A percentile compares a stretch with the other conserved stretches of the same genome.
Conservation (phyloP, 768 basidiomycete species). For the Amyloporia xantha region DNA sequence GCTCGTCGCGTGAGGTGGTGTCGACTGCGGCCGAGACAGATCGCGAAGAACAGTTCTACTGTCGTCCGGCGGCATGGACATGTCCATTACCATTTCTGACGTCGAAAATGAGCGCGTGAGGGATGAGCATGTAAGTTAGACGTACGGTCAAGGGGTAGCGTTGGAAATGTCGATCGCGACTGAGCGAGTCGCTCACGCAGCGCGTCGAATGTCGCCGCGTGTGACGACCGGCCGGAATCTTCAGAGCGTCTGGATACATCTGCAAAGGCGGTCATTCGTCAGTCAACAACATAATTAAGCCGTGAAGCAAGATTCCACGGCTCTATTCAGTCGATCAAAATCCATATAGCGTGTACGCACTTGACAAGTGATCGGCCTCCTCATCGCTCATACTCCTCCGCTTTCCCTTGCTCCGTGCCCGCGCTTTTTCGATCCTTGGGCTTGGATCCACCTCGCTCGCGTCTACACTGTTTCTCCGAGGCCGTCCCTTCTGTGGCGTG, state of each 20-base stretch:
- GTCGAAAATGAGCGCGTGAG: not conserved
- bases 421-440: conserved; percentile 37
- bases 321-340: too few species aligned
- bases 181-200: conserved; percentile 15
- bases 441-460: conserved; percentile 52
- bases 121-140: not conserved
- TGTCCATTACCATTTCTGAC: conserved; percentile 13
- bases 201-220: conserved; percentile 16
- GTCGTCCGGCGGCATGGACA: conserved; percentile 26
- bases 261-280: not conserved
- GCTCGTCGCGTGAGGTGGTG: conserved; percentile 45
- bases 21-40: conserved; percentile 25
- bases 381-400: conserved; percentile 63
- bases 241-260: conserved; percentile 10
- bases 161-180: conserved; percentile 11
- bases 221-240: conserved; percentile 10
- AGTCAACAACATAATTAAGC: not conserved
- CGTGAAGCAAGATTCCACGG: too few species aligned
- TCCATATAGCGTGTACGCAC: conserved; percentile 44
- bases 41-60: conserved; percentile 33
- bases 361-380: conserved; percentile 45
- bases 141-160: conserved; percentile 16
- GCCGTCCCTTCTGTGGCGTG: conserved; percentile 49
- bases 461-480: conserved; percentile 54
- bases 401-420: conserved; percentile 41